A percentile compares a stretch with the other conserved stretches of the same genome.
phyloP scores from a whole-genome alignment of 2,329 filamentous ascomycete genomes.

The Ophioceras dolichostomum region DNA sequence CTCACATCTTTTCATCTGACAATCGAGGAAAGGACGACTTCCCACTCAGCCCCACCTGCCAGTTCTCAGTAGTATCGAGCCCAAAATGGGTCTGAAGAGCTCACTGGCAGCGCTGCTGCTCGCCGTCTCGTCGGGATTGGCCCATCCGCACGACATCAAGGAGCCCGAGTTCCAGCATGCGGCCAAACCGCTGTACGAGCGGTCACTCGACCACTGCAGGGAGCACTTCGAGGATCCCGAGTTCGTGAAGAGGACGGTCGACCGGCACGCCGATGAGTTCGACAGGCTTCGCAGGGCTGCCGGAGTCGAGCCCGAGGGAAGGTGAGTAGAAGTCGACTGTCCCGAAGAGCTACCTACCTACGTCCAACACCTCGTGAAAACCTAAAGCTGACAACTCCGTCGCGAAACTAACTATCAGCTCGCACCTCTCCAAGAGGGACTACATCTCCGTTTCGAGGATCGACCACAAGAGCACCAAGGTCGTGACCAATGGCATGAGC shows the following conservation, averaged over 20 bases:
- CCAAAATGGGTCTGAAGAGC: slow-evolving; percentile 12
- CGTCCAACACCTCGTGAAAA: too few species aligned
- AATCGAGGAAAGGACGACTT: not conserved
- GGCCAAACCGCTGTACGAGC: slow-evolving; percentile 12
- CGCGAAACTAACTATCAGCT: too few species aligned
- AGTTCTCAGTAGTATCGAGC: not conserved
- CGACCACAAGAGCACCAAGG: slow-evolving; percentile 19
- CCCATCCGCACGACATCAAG: slow-evolving; percentile 15
- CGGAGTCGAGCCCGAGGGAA: slow-evolving; percentile 10
- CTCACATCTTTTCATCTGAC: not conserved
- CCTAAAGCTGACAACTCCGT: too few species aligned
- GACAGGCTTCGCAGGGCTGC: slow-evolving; percentile 11
- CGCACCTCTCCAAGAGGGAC: slow-evolving; percentile 12
- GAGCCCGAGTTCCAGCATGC: slow-evolving; percentile 10
- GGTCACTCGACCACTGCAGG: slow-evolving; percentile 16
- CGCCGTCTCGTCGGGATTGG: slow-evolving; percentile 10
- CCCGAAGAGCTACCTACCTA: not conserved
- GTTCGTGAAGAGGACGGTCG: slow-evolving; percentile 14
- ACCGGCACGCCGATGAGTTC: slow-evolving; percentile 15
- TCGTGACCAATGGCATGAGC: slow-evolving; percentile 15
- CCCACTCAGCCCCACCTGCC: not conserved
- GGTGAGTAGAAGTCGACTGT: not conserved
- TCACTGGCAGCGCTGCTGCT: slow-evolving; percentile 11
- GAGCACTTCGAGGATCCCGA: slow-evolving; percentile 12
- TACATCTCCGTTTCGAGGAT: slow-evolving; percentile 17